Conservation (phyloP, 306 rosid species). For the Cucurbita moschata region DNA sequence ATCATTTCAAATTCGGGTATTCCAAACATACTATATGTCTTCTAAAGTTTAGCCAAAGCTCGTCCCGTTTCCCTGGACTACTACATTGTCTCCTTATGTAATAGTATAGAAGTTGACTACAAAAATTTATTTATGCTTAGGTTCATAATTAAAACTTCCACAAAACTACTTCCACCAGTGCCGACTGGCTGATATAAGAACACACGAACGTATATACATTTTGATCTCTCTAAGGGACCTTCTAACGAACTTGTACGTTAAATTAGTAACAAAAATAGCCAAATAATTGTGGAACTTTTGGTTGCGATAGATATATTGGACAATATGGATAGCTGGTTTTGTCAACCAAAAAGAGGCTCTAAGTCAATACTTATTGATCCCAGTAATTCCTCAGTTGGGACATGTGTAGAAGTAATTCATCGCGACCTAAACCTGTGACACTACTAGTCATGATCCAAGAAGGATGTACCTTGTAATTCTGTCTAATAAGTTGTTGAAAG, state of each 20-base stretch:
- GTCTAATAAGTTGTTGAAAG: conserved; percentile 57
- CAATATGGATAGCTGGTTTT: background rate
- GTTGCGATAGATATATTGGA: background rate
- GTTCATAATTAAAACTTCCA: too few relatives aligned
- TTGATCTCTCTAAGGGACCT: background rate
- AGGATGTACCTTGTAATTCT: conserved; percentile 57
- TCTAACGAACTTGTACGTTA: background rate
- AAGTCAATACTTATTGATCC: conserved; percentile 38
- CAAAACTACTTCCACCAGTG: too few relatives aligned
- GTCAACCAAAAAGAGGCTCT: background rate
- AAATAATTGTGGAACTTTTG: background rate
- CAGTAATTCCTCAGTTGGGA: conserved; percentile 81
- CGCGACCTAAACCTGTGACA: conserved; percentile 75
- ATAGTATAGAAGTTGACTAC: too few relatives aligned
- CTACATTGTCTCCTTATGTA: too few relatives aligned
- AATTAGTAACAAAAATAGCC: background rate
- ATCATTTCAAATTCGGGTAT: too few relatives aligned
- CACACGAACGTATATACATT: background rate
- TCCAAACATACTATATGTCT: too few relatives aligned
- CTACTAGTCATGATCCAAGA: conserved; percentile 97
- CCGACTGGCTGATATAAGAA: too few relatives aligned
- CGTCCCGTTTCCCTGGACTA: too few relatives aligned
- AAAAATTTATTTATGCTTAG: too few relatives aligned
- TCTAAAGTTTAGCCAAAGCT: too few relatives aligned
- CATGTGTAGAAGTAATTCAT: conserved; percentile 73